Evolutionary conservation across 176 grass and related monocot species (phyloP).

Genomic region (Hordeum marinum): DNA sequence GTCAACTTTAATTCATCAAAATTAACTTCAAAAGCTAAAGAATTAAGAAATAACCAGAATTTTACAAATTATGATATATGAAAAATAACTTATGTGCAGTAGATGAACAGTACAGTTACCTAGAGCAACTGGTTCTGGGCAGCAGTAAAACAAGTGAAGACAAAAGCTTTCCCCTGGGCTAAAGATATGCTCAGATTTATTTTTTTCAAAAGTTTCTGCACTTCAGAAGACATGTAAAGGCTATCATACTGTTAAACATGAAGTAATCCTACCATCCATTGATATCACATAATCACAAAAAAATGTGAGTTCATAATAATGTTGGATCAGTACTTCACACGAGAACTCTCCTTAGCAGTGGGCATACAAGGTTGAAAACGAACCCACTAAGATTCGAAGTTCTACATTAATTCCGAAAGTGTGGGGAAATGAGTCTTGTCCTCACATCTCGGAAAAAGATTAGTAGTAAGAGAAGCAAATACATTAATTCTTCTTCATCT

Average conservation of each 20-base stretch:
- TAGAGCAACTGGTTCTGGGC: background rate
- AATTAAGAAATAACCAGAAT: background rate
- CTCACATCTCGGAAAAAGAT: background rate
- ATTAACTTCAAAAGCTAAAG: no score
- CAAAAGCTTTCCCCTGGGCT: background rate
- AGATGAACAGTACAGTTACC: background rate
- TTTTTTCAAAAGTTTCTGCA: background rate
- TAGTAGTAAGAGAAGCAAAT: background rate
- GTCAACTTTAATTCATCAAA: no score
- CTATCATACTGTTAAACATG: background rate
- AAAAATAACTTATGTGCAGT: background rate
- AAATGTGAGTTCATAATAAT: background rate
- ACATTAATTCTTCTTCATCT: conserved; percentile 12
- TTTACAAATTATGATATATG: background rate
- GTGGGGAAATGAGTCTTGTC: background rate
- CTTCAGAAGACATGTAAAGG: background rate
- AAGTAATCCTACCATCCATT: background rate
- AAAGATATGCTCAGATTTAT: background rate
- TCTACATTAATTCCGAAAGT: background rate
- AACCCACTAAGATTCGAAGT: background rate
- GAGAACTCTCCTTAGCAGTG: background rate
- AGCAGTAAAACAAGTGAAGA: background rate
- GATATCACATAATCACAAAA: background rate
- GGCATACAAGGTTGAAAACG: background rate
- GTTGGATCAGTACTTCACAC: background rate